Percentiles rank a stretch among this genome's conserved stretches.
These are phyloP conservation scores for Talaromyces sp. DNA, from an alignment of 2,329 filamentous ascomycete genomes.

Conservation along the genomic window DNA sequence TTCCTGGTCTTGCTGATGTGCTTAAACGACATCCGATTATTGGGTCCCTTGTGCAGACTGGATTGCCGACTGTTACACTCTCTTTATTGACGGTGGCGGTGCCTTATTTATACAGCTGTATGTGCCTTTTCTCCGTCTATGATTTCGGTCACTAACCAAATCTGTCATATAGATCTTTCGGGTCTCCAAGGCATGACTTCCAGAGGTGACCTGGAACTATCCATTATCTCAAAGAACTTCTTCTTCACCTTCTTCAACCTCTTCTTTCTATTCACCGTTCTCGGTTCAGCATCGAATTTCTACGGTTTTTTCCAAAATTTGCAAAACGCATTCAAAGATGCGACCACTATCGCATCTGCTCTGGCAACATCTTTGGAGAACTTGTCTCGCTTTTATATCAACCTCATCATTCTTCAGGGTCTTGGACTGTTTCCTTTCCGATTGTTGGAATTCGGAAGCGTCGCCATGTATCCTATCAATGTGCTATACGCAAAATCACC, in stretches of 20 bases:
- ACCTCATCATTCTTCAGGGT: constrained; percentile 88
- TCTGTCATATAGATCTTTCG: constrained; percentile 59
- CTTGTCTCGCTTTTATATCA: constrained; percentile 80
- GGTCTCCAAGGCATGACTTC: constrained; percentile 93
- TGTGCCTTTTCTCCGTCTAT: constrained; percentile 23
- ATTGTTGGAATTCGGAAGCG: constrained; percentile 80
- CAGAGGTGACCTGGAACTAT: constrained; percentile 87
- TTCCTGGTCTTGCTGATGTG: constrained; percentile 63
- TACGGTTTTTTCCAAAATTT: constrained; percentile 60
- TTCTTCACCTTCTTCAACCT: constrained; percentile 99
- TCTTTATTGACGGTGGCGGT: constrained; percentile 85
- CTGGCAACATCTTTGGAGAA: constrained; percentile 70
- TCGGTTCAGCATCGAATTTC: constrained; percentile 73
- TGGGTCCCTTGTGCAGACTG: constrained; percentile 75
- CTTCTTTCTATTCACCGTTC: constrained; percentile 87
- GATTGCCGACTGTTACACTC: constrained; percentile 76
- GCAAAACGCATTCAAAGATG: constrained; percentile 69
- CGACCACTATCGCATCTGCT: constrained; percentile 67
- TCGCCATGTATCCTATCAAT: constrained; percentile 76
- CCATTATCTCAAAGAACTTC: constrained; percentile 96
- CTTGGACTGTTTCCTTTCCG: constrained; percentile 91
- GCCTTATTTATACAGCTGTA: constrained; percentile 89
- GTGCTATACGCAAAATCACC: constrained; percentile 78
- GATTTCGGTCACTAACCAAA: background rate
- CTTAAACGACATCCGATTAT: constrained; percentile 65